Base-by-base conservation (phyloP, 2,329 filamentous ascomycete species). In the Ceratocystis ficicola region DNA sequence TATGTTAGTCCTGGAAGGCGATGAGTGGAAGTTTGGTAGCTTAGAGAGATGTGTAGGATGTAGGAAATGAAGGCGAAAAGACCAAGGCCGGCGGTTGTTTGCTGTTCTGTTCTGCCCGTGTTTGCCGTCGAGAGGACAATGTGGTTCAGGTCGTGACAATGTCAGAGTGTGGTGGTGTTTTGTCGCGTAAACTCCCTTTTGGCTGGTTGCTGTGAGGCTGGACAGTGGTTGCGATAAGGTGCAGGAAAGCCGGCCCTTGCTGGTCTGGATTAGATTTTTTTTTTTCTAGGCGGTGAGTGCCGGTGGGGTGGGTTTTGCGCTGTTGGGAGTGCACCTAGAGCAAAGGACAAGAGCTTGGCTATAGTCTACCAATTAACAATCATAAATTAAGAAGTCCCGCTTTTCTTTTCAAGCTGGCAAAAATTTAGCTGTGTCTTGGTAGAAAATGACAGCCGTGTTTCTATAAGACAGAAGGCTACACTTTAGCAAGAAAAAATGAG, bases 401-500 rank as follows among this genome's bases (percentile, higher is more conserved):
- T 5, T 25, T 62, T 22, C n/a, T 17, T 0, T 5, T 1, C n/a
- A 12, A 1, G 62, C 64, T 59, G 64, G 17, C 41, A 48, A 7
- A n/a, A 15, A 1, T 28, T 8, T 22, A 44, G 62, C 64, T 66
- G 59, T 2, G 12, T 25, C 5, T 7, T 55, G 22, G 10, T 57
- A 3, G 5, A 32, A 25, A n/a, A n/a, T 17, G 1, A 3, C 8
- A 4, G 46, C 22, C 12, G 64, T 66, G 59, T 17, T 36, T 44
- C 64, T 66, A 66, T 55, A 62, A 22, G 44, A 62, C 5, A n/a
- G 59, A 28, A 59, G 64, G 64, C 57, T 44, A 44, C 17, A 10
- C 4, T 22, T n/a, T 22, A 25, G 44, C 6, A 17, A 17, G 5
- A 62, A 63, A 67, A 67, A 64, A 15, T 3, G 25, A 5, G 1